Base-by-base conservation (phyloP, 164 flowering plant genomes). In the Nymphaea colorata region DNA sequence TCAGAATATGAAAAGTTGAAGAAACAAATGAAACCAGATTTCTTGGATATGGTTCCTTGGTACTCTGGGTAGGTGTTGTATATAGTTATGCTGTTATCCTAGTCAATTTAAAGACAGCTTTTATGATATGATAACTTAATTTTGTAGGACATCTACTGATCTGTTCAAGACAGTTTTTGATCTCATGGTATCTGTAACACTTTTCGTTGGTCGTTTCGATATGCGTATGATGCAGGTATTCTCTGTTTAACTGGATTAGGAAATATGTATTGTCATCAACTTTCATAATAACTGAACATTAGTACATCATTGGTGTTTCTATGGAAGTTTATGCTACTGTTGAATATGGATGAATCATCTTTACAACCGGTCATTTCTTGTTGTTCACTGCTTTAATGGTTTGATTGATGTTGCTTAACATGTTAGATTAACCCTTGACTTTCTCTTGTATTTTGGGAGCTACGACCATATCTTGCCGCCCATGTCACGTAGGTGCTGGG, bases 161-260 rank as follows among this genome's bases (percentile, higher is more conserved):
- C 80, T 95, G 42, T 95, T 95, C 80, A 95, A 95, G 84, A 95
- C 99, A 41, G 90, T 82, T 65, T 95, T 92, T 82, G 99, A 95
- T 79, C 96, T 95, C 67, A 79, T 95, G 74, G 99, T 95, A 61
- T 92, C 99, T 41, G 98, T 95, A 69, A 92, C 99, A 65, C 84
- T 95, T 68, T 95, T 95, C 74, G 87, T 95, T 78, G 99, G 99
- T 14, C 98, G 99, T 55, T 95, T 95, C 79, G 99, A 95, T 74
- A 92, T 95, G 99, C 93, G 99, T 44, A 92, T 90, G 98, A 95
- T 95, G 99, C 99, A 95, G 98, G 99, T 92, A 66, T 67, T 42
- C 61, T 59, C 73, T 43, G 14, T 64, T 67, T 16, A 61, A 60
- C 17, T 66, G 36, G 36, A 18, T 25, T 25, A 25, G 36, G 1